Evolutionary conservation across 805 yeast genomes (phyloP), one percentile per base, ranked within the genome.

Genomic region (Metschnikowia colocasiae): DNA sequence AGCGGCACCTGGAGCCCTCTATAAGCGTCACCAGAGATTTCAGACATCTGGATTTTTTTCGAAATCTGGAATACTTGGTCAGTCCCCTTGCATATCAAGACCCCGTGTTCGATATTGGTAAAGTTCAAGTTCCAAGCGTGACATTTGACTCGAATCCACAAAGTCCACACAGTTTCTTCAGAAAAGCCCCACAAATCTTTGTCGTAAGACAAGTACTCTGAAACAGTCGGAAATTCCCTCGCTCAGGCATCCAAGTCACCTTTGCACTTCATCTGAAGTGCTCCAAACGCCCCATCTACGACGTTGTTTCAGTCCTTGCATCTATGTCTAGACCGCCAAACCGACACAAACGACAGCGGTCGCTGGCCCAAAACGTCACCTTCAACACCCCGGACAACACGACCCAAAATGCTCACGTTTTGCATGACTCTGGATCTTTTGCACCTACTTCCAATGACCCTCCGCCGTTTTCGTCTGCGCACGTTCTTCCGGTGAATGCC

Each of bases 261-360:
- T 22, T 10, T 13, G 38, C 26, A n/a, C 38, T 35, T 35, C 26
- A 19, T 35, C 6, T 35, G 26, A n/a, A n/a, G 38, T n/a, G 15
- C 43, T 9, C 43, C 22, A 27, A n/a, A 29, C 35, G 18, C 35
- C 26, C 35, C 19, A 19, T 27, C 33, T 30, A 19, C 16, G 9
- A 20, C 31, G 26, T 22, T 29, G 35, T 22, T 16, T 32, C 4
- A 15, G 16, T 9, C 19, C 18, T 13, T 3, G n/a, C 8, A 8
- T 15, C 29, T 15, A 32, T 30, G 36, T 40, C 43, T 7, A 23
- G 15, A 12, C 22, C 33, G 15, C 43, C 43, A 13, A 38, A 45
- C 22, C 16, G 35, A 8, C 48, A 45, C 35, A 45, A 45, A 29
- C 36, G 48, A 45, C 48, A 45, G 32, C 44, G 45, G 18, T 45